Base-by-base conservation (phyloP, 805 yeast genomes). In the Metschnikowia chrysomelidarum region DNA sequence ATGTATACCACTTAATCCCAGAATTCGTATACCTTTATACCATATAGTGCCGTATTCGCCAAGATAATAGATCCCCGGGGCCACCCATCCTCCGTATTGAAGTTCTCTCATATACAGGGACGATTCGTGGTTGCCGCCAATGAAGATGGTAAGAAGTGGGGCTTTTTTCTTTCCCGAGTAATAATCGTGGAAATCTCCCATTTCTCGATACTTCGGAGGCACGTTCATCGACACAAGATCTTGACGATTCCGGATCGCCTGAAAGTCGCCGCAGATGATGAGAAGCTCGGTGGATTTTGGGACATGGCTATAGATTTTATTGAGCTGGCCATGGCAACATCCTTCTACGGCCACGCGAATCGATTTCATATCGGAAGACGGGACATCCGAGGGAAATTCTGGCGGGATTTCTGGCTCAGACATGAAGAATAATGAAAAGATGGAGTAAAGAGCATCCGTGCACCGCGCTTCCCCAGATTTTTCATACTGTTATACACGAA, bases 91-190 rank as follows among this genome's bases (percentile, higher is more conserved):
- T 9, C 98, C 98, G 55, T 71, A 74, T 40, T 75, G 76, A 39
- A 89, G 60, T 47, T 84, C 87, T 41, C 74, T 65, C 43, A 93
- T 54, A 54, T 84, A 86, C 40, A 80, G 77, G 39, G 94, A 85
- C 4, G 93, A 80, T 54, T 93, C 98, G 53, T 93, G 98, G 59
- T 93, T 93, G 0, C 98, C 98, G 3, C 98, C 98, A 26, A 93
- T 77, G 47, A 91, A 83, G 0, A 93, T 47, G 0, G 98, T 91
- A 20, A 78, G 59, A 1, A 82, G 69, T 0, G 96, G 96, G 0
- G 96, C 95, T 19, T 34, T 57, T 30, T 60, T 64, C 13, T 50
- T 45, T 1, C 91, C 87, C 1, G 53, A 54, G 51, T 85, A 86
- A 56, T 88, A 91, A 16, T 73, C 62, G 27, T 74, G 77, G 57